A percentile compares a stretch with the other conserved stretches of the same genome.
These are phyloP conservation scores for Dictyostelium firmibasis DNA, from an alignment of 78 protist species.

Conservation along the genomic window DNA sequence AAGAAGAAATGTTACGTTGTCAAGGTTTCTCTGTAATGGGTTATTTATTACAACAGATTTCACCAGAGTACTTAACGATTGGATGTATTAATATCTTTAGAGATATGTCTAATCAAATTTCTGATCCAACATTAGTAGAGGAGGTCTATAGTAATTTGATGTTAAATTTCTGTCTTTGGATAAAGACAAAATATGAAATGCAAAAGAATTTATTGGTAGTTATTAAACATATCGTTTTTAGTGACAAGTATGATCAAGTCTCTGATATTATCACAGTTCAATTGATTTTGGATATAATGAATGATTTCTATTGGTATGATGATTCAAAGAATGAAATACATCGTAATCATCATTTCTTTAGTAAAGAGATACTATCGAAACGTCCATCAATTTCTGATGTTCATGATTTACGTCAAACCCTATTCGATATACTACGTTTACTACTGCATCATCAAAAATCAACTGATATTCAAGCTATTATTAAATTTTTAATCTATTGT, in stretches of 20 bases:
- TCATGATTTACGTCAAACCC: constrained; percentile 1
- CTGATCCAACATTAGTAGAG: constrained; percentile 48
- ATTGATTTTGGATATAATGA: constrained; percentile 46
- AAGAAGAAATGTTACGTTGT: constrained; percentile 72
- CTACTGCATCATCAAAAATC: constrained; percentile 6
- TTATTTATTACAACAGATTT: constrained; percentile 19
- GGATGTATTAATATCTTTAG: constrained; percentile 44
- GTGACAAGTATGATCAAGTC: constrained; percentile 33
- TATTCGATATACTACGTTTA: constrained; percentile 5
- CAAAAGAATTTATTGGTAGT: constrained; percentile 26
- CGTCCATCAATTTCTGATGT: constrained; percentile 19
- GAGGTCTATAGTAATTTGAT: constrained; percentile 32
- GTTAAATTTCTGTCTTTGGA: constrained; percentile 53
- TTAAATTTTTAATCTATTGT: constrained; percentile 16
- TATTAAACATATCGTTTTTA: constrained; percentile 29
- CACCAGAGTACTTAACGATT: constrained; percentile 40
- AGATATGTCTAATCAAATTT: constrained; percentile 60
- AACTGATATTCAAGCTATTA: constrained; percentile 4
- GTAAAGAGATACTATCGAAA: not conserved
- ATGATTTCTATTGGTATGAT: constrained; percentile 72
- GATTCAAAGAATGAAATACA: not conserved
- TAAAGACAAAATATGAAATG: constrained; percentile 38
- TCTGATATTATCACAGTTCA: constrained; percentile 41
- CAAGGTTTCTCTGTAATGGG: constrained; percentile 51
- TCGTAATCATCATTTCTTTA: not conserved